A percentile compares a stretch with the other conserved stretches of the same genome.
phyloP scores from a whole-genome alignment of 495 filamentous ascomycete genomes.

The Hypoxylon lienhwacheense region DNA sequence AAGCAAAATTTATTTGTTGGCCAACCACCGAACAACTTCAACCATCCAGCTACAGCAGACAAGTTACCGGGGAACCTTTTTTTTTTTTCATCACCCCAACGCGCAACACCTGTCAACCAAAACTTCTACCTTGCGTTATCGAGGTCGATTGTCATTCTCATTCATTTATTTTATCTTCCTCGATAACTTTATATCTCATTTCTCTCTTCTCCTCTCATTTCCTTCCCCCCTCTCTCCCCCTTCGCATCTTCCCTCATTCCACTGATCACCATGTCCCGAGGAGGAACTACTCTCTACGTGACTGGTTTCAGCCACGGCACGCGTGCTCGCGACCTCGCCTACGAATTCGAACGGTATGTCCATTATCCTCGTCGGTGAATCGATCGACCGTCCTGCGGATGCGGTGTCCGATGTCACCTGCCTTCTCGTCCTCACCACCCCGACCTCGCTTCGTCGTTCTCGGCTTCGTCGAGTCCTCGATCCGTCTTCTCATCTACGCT shows the following conservation, averaged over 20 bases:
- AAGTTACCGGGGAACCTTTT: slow-evolving; percentile 17
- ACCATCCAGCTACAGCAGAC: slow-evolving; percentile 2
- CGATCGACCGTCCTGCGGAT: slow-evolving; percentile 41
- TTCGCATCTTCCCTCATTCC: slow-evolving; percentile 25
- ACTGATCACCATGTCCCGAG: slow-evolving; percentile 76
- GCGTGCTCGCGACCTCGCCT: slow-evolving; percentile 98
- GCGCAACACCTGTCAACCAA: slow-evolving; percentile 14
- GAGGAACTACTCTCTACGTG: slow-evolving; percentile 94
- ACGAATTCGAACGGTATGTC: slow-evolving; percentile 89
- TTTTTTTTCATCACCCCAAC: slow-evolving; percentile 25
- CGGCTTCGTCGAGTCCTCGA: slow-evolving; percentile 43
- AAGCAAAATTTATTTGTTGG: slow-evolving; percentile 30
- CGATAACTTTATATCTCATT: slow-evolving; percentile 1
- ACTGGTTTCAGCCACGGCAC: slow-evolving; percentile 97
- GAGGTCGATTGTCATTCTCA: slow-evolving; percentile 12
- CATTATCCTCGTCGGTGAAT: slow-evolving; percentile 43
- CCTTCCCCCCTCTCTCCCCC: slow-evolving; percentile 25
- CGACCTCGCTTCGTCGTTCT: slow-evolving; percentile 41
- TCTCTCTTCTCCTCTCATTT: slow-evolving; percentile 24
- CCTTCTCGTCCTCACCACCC: slow-evolving; percentile 36
- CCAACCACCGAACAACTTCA: slow-evolving; percentile 19
- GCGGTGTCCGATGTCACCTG: slow-evolving; percentile 42
- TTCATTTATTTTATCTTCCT: background rate
- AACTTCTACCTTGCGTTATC: slow-evolving; percentile 21
- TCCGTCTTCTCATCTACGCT: slow-evolving; percentile 45